These are phyloP conservation scores for Backusella australiensis DNA, from an alignment of 192 early-diverging fungal genomes.

Conservation along the genomic window DNA sequence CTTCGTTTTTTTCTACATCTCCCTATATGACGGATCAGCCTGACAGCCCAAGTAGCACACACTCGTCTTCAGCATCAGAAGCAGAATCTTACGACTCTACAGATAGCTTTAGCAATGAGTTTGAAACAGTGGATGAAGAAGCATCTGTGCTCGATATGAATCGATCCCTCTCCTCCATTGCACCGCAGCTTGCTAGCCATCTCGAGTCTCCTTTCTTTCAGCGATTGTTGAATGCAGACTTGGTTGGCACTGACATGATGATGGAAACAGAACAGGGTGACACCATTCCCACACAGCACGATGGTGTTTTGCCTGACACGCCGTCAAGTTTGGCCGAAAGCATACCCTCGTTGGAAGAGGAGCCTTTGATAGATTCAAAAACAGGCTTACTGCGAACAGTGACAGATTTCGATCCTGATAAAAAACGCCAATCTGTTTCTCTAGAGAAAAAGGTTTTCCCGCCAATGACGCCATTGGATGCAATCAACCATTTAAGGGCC, in stretches of 20 bases:
- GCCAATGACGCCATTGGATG: constrained; percentile 33
- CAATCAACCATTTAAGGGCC: constrained; percentile 6
- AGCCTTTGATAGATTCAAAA: constrained; percentile 3
- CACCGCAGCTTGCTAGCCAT: constrained; percentile 23
- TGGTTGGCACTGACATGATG: neutral
- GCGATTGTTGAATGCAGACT: constrained; percentile 13
- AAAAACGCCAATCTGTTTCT: neutral
- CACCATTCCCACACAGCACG: neutral
- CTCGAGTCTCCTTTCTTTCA: constrained; percentile 27
- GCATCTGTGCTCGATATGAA: neutral
- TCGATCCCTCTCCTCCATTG: neutral
- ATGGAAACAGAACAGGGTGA: neutral
- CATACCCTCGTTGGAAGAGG: neutral
- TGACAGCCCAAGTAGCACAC: neutral
- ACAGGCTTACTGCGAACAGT: neutral
- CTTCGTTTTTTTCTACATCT: neutral
- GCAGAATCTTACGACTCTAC: neutral
- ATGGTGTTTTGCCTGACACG: neutral
- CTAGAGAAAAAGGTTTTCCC: constrained; percentile 10
- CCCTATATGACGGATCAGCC: neutral
- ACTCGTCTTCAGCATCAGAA: neutral
- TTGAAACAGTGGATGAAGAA: neutral
- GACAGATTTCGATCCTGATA: constrained; percentile 2
- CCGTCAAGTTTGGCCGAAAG: neutral
- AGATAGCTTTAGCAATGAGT: neutral